These are phyloP conservation scores for Candida sanyaensis DNA, from an alignment of 1,139 yeast species.

Conservation along the genomic window DNA sequence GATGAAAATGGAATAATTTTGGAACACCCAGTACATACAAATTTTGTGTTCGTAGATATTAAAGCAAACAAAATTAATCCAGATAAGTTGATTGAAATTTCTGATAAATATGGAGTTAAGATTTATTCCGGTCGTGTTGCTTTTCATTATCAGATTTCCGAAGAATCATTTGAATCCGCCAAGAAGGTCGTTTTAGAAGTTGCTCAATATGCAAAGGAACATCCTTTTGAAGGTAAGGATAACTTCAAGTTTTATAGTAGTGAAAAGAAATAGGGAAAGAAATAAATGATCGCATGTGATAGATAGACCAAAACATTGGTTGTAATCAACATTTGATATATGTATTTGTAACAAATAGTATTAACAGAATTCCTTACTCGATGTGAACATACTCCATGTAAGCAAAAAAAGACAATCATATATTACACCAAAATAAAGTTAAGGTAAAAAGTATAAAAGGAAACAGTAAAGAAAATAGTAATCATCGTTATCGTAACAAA, in stretches of 20 bases:
- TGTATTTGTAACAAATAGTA: too few relatives aligned
- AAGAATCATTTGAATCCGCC: constrained; percentile 31
- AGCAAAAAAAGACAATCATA: too few relatives aligned
- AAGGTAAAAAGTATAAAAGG: too few relatives aligned
- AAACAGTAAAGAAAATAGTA: neutral
- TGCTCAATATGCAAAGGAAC: constrained; percentile 28
- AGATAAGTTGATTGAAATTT: constrained; percentile 24
- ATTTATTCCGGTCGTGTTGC: constrained; percentile 35
- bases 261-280: constrained; percentile 7
- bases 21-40: constrained; percentile 43
- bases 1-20: constrained; percentile 29
- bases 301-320: too few relatives aligned
- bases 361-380: too few relatives aligned
- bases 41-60: constrained; percentile 45
- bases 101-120: constrained; percentile 29
- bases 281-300: too few relatives aligned
- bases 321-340: too few relatives aligned
- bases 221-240: constrained; percentile 23
- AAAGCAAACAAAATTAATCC: constrained; percentile 33
- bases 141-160: constrained; percentile 41
- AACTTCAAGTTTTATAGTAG: constrained; percentile 12
- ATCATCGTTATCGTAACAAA: neutral
- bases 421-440: too few relatives aligned
- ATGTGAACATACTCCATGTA: too few relatives aligned
- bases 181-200: constrained; percentile 32